Evolutionary conservation across 2,329 filamentous ascomycete genomes (phyloP).

Genomic region (Beauveria scarabaeidicola): DNA sequence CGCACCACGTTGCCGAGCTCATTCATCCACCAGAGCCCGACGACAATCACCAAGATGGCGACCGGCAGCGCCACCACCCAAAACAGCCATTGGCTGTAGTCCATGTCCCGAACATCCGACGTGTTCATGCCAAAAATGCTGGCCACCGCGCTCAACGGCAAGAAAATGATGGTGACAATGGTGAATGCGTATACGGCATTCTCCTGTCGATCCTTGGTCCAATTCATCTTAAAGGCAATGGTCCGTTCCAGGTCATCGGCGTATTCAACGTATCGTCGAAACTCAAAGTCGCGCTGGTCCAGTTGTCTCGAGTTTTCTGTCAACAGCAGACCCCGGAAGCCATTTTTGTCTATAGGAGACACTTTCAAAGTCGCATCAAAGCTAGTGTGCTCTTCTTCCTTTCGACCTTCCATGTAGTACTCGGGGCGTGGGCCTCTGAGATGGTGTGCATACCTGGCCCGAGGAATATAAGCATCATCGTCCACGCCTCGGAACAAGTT

Average conservation of each 20-base stretch:
- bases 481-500: slow-evolving; percentile 13
- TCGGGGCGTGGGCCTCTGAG: slow-evolving; percentile 2
- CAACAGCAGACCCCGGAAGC: slow-evolving; percentile 30
- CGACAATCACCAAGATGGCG: slow-evolving; percentile 31
- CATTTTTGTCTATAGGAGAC: slow-evolving; percentile 28
- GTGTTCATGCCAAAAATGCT: slow-evolving; percentile 48
- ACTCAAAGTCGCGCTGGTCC: slow-evolving; percentile 29
- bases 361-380: slow-evolving; percentile 25
- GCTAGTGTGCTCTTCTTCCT: slow-evolving; percentile 12
- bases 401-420: slow-evolving; percentile 16
- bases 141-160: slow-evolving; percentile 37
- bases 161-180: slow-evolving; percentile 40
- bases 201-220: slow-evolving; percentile 36
- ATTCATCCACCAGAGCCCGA: slow-evolving; percentile 34
- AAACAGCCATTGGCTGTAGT: slow-evolving; percentile 39
- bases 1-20: slow-evolving; percentile 28
- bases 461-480: slow-evolving; percentile 7
- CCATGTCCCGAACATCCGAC: slow-evolving; percentile 40
- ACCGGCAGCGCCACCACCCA: slow-evolving; percentile 41
- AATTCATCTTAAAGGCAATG: slow-evolving; percentile 28
- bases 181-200: slow-evolving; percentile 42
- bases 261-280: slow-evolving; percentile 22
- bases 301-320: slow-evolving; percentile 30
- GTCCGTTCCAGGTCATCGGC: slow-evolving; percentile 23
- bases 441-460: background rate